phyloP scores from a whole-genome alignment of 148 eudicot genomes.

The Persicaria tinctoria region DNA sequence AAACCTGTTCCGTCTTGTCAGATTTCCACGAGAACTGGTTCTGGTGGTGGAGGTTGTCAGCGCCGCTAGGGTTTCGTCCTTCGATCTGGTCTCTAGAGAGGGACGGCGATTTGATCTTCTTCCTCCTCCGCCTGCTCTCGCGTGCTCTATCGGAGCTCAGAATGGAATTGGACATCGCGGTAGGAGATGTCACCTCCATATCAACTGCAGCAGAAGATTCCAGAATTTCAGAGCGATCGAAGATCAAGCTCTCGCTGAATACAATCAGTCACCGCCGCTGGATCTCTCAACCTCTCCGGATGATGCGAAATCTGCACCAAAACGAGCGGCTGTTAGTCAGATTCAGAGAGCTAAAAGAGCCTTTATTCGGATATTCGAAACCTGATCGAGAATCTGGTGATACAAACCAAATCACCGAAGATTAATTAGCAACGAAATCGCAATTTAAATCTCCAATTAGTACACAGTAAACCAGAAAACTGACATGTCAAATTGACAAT shows the following conservation, averaged over 20 bases:
- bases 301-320: not conserved
- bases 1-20: conserved; percentile 58
- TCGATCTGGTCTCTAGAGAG: conserved; percentile 12
- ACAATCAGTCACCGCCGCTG: not conserved
- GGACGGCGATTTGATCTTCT: conserved; percentile 30
- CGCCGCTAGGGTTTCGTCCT: conserved; percentile 13
- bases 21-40: conserved; percentile 54
- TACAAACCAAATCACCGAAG: not conserved
- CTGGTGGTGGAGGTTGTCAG: not conserved
- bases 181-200: conserved; percentile 20
- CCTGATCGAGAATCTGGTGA: not conserved
- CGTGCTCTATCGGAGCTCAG: conserved; percentile 36
- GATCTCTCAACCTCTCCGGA: not conserved
- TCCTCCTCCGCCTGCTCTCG: conserved; percentile 36
- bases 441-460: not conserved
- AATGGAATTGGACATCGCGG: conserved; percentile 33
- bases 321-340: not conserved
- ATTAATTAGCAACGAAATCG: not conserved
- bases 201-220: conserved; percentile 6
- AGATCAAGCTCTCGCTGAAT: not conserved
- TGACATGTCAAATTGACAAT: not conserved
- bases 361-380: conserved; percentile 10
- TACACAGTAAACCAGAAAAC: not conserved
- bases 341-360: conserved; percentile 1
- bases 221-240: not conserved